Percentiles rank a stretch among this genome's conserved stretches.
These are phyloP conservation scores for Salisapilia sapeloensis DNA, from an alignment of 352 stramenopile genomes.

Conservation along the genomic window DNA sequence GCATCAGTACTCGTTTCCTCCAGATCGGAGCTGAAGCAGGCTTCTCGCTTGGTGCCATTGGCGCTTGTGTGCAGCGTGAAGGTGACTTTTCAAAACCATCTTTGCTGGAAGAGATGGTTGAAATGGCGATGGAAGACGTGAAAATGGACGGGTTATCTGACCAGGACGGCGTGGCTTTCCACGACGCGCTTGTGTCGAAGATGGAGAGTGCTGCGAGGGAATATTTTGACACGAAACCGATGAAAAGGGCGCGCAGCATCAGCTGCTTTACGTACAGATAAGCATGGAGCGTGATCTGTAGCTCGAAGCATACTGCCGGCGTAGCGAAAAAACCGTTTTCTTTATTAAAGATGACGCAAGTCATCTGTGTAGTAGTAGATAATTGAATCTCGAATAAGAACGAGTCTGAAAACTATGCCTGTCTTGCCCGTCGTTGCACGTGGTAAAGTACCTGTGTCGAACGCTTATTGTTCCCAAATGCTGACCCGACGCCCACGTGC, in stretches of 20 bases:
- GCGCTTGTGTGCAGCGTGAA: slow-evolving; percentile 41
- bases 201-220: slow-evolving; percentile 12
- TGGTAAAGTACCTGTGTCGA: no score
- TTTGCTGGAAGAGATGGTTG: slow-evolving; percentile 43
- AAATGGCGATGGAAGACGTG: slow-evolving; percentile 15
- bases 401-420: no score
- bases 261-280: slow-evolving; percentile 71
- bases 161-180: slow-evolving; percentile 20
- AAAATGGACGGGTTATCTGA: slow-evolving; percentile 13
- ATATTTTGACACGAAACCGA: slow-evolving; percentile 45
- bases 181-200: slow-evolving; percentile 35
- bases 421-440: no score
- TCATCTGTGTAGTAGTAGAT: no score
- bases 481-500: no score
- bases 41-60: slow-evolving; percentile 47
- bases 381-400: no score
- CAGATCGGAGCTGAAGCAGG: slow-evolving; percentile 25
- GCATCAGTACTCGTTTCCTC: slow-evolving; percentile 60
- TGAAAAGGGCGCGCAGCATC: slow-evolving; percentile 81
- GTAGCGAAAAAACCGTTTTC: no score
- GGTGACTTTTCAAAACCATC: slow-evolving; percentile 57
- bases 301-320: no score
- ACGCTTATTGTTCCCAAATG: no score
- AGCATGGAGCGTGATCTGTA: no score
- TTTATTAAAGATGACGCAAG: no score